Evolutionary conservation across 2,329 filamentous ascomycete species (phyloP).

Genomic region (Rosellinia necatrix): DNA sequence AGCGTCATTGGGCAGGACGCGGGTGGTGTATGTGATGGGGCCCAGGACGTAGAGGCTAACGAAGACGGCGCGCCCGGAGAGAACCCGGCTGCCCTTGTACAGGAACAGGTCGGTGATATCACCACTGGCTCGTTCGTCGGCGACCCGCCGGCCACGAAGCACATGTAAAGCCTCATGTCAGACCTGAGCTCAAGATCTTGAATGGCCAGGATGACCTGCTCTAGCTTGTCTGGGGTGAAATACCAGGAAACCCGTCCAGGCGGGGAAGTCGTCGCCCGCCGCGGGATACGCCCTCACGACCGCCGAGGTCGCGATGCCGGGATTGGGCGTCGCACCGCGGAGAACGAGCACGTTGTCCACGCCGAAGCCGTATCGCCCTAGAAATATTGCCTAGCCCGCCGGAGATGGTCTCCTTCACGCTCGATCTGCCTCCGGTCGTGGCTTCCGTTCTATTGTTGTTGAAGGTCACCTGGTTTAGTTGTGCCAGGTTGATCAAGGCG

Average conservation of each 20-base stretch:
- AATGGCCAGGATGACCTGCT: conserved; percentile 18
- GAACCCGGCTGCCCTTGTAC: conserved; percentile 17
- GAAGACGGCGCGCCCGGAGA: conserved; percentile 10
- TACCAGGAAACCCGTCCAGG: conserved; percentile 21
- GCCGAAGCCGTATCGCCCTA: conserved; percentile 19
- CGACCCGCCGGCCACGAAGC: conserved; percentile 6
- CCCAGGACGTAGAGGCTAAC: conserved; percentile 16
- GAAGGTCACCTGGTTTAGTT: conserved; percentile 19
- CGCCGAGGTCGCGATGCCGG: conserved; percentile 28
- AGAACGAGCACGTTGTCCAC: conserved; percentile 25
- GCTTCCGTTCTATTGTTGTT: conserved; percentile 15
- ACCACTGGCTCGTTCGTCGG: not conserved
- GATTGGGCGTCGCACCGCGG: conserved; percentile 25
- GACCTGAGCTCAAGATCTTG: conserved; percentile 13
- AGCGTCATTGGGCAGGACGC: conserved; percentile 3
- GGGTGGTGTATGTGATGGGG: conserved; percentile 16
- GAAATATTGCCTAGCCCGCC: conserved; percentile 20
- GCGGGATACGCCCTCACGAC: conserved; percentile 14
- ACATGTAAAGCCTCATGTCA: conserved; percentile 14
- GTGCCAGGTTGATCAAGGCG: conserved; percentile 19
- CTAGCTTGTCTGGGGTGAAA: conserved; percentile 20
- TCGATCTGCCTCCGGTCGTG: conserved; percentile 20
- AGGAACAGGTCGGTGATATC: conserved; percentile 13
- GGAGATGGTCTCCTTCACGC: conserved; percentile 13
- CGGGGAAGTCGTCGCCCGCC: not conserved